Conservation (phyloP, 306 rosid species). For the Quercus agrifolia region DNA sequence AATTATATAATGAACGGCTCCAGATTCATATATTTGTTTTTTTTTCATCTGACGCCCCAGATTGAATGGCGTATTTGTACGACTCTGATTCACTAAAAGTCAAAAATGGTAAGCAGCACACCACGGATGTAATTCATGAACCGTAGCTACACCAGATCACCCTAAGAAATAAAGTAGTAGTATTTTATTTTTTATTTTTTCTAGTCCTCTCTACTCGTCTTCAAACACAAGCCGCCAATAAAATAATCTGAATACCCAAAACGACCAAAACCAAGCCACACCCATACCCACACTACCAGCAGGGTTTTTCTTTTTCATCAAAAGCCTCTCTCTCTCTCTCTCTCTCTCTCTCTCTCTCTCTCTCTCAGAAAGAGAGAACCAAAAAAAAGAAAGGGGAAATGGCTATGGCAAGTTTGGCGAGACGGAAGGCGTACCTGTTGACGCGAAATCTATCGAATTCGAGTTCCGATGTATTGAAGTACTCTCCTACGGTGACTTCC, state of each 20-base stretch:
- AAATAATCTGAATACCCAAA: background rate
- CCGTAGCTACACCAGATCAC: background rate
- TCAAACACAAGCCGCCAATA: background rate
- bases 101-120: background rate
- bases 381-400: conserved; percentile 6
- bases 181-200: background rate
- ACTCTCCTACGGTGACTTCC: conserved; percentile 41
- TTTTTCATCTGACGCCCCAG: background rate
- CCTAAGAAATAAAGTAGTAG: background rate
- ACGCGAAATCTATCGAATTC: conserved; percentile 38
- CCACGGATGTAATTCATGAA: background rate
- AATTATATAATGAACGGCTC: conserved; percentile 4
- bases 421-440: conserved; percentile 67
- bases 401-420: conserved; percentile 80
- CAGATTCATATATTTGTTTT: too few relatives aligned
- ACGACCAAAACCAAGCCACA: background rate
- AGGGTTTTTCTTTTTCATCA: background rate
- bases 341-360: too few relatives aligned
- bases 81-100: background rate
- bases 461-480: conserved; percentile 41
- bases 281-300: background rate
- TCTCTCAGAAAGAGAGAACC: too few relatives aligned
- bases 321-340: too few relatives aligned
- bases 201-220: background rate
- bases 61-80: background rate